Conservation (phyloP, 2,329 filamentous ascomycete genomes). For the Acrocalymma vagum region DNA sequence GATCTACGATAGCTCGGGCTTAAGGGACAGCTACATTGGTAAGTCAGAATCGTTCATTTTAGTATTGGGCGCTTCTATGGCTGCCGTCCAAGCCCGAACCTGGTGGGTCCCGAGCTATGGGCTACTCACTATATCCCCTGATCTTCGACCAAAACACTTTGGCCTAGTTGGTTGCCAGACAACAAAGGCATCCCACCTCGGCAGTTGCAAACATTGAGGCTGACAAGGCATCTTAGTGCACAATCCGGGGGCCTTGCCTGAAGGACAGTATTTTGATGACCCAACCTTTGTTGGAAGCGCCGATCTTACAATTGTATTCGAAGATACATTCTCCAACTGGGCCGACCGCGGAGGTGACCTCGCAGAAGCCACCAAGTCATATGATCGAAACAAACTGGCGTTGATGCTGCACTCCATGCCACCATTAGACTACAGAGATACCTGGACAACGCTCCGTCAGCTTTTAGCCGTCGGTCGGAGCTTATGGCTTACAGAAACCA, state of each 20-base stretch:
- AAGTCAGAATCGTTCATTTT: constrained; percentile 28
- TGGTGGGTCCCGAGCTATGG: constrained; percentile 17
- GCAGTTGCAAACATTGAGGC: constrained; percentile 34
- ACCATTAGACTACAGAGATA: constrained; percentile 15
- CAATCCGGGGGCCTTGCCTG: constrained; percentile 31
- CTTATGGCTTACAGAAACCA: constrained; percentile 24
- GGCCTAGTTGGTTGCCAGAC: constrained; percentile 9
- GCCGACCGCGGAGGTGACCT: constrained; percentile 7
- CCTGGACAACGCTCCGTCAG: constrained; percentile 17
- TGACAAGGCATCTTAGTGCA: constrained; percentile 30
- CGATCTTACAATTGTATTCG: constrained; percentile 29
- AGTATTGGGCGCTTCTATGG: constrained; percentile 21
- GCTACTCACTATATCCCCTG: constrained; percentile 17
- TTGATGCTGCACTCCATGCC: constrained; percentile 30
- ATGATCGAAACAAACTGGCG: constrained; percentile 23
- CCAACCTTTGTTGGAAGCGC: constrained; percentile 8
- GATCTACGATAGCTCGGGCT: constrained; percentile 23
- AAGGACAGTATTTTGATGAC: constrained; percentile 24
- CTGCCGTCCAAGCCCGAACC: constrained; percentile 19
- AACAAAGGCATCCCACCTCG: constrained; percentile 14
- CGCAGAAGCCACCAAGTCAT: constrained; percentile 16
- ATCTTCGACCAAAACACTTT: constrained; percentile 15
- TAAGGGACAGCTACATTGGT: constrained; percentile 36
- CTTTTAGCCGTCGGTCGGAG: constrained; percentile 21
- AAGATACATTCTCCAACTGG: constrained; percentile 29